Evolutionary conservation across 371 early-diverging fungal species (phyloP), one percentile per base, ranked within the genome.

Genomic region (Rhizomucor miehei): DNA sequence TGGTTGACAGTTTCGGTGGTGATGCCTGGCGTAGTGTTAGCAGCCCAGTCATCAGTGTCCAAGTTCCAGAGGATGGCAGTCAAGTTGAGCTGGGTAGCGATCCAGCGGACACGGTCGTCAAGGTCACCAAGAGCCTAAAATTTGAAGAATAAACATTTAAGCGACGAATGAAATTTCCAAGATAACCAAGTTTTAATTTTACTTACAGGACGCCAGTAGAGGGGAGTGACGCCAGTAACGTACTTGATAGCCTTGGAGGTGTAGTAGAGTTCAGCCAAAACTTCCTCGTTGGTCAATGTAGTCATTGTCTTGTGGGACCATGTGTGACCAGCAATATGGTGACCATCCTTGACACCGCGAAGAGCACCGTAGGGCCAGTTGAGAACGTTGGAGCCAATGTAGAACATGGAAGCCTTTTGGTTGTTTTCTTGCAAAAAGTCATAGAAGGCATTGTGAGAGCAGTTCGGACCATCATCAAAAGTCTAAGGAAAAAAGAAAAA

Each of bases 241-340:
- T 73, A 69, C 51, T 76, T 73, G 57, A 82, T 74, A 38, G 75
- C 76, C 57, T 76, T 74, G 37, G 65, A 62, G 19, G 79, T 77
- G 58, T 76, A 80, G 45, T 76, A 76, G 8, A 82, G 56, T 56
- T 82, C 82, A 48, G 80, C 81, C 20, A 80, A 64, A 10, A 82
- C 67, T 56, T 81, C 75, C 56, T 74, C 69, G 60, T 78, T 76
- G 12, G 67, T 65, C 34, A 79, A 53, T 1, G 76, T 75, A 1
- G 80, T 77, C 77, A 79, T 74, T 57, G 73, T 62, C 37, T 60
- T 67, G 52, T 83, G 83, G 21, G 78, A 78, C 83, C 83, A 83
- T 20, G 80, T 77, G 45, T 77, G 78, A 9, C 72, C 70, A 54
- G 68, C 60, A 54, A 77, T 56, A 46, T 77, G 78, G 34, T 77